Evolutionary conservation across 441 rosid genomes (phyloP).

Genomic region (Pelargonium exstipulatum): DNA sequence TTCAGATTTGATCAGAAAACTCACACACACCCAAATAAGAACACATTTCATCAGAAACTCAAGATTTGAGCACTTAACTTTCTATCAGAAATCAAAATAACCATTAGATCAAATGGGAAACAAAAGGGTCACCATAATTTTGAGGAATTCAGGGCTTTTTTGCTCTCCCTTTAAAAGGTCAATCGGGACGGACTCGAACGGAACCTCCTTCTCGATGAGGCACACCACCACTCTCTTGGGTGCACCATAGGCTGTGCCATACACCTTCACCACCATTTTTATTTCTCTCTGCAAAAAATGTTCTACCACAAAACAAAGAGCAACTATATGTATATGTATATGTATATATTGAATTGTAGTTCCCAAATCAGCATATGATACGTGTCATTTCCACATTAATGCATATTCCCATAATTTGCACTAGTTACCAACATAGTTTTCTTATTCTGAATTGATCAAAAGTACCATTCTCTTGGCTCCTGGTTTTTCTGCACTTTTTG

Average conservation of each 20-base stretch:
- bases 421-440: not conserved
- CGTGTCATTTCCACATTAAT: not conserved
- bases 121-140: conserved; percentile 24
- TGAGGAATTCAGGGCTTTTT: conserved; percentile 41
- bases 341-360: not conserved
- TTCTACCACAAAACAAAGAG: not conserved
- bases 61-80: not conserved
- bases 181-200: conserved; percentile 51
- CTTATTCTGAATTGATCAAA: no score
- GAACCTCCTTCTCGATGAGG: conserved; percentile 49
- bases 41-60: not conserved
- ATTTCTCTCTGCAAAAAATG: not conserved
- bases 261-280: conserved; percentile 58
- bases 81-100: not conserved
- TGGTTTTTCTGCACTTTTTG: not conserved
- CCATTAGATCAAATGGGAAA: not conserved
- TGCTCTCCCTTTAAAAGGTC: conserved; percentile 55
- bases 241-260: conserved; percentile 49
- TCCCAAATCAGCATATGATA: not conserved
- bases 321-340: not conserved
- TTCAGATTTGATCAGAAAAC: not conserved
- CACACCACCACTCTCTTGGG: conserved; percentile 47
- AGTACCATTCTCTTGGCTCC: not conserved
- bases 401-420: not conserved
- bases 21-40: not conserved